Base-by-base conservation (phyloP, 2,329 filamentous ascomycete species). In the Trichoderma koningii region DNA sequence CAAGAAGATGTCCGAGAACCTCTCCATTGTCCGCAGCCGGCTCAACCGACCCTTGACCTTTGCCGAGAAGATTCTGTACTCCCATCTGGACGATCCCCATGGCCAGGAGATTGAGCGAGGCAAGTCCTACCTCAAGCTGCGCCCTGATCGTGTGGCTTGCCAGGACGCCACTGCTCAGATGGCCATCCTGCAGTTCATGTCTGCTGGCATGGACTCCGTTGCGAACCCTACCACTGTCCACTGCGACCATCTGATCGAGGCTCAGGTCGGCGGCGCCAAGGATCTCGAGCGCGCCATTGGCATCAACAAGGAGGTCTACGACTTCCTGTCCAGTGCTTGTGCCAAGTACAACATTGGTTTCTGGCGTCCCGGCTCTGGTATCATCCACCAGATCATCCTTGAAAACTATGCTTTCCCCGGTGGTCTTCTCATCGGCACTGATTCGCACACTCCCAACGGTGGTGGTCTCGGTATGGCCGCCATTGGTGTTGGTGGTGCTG, bases 311-410 rank as follows among this genome's bases (percentile, higher is more conserved):
- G 94, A 98, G 81, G 95, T 99, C 73, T 99, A 98, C 83, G 91
- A 98, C 82, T 99, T 99, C 86, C 83, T 99, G 76, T 87, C 93
- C 68, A 89, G 89, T 69, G 91, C 94, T 70, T 98, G 94, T 79
- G 93, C 93, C 76, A 99, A 98, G 85, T 99, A 98, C 86, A 94
- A 98, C 86, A 98, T 98, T 79, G 95, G 95, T 84, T 98, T 98
- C 89, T 99, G 95, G 95, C 92, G 87, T 80, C 95, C 95, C 70
- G 95, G 95, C 73, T 97, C 94, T 77, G 95, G 95, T 86, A 99
- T 98, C 79, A 99, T 99, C 74, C 95, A 99, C 84, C 95, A 98
- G 85, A 98, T 98, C 76, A 82, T 98, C 69, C 87, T 98, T 66
- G 95, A 99, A 84, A 98, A 98, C 86, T 98, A 98, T 80, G 93